Base-by-base conservation (phyloP, 208 protist genomes). In the Crithidia fasciculata region DNA sequence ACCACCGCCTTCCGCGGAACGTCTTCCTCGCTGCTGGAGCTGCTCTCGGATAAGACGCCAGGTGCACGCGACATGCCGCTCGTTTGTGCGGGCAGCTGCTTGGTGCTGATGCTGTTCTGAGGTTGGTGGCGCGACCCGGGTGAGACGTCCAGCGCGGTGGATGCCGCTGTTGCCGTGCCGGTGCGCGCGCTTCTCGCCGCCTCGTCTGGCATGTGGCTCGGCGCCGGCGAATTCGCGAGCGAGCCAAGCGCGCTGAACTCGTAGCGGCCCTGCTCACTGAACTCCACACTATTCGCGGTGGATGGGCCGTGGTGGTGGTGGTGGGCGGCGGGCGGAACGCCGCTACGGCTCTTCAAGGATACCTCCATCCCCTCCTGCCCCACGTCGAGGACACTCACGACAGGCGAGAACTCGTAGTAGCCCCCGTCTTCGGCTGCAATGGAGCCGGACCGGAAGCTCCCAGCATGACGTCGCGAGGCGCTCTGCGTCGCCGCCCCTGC, bases 191-290 rank as follows among this genome's bases (percentile, higher is more conserved):
- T 45, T 41, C 43, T 19, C 41, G 39, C 49, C 49, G 60, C 12
- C 3, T 71, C 64, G 16, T 77, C 64, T 15, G 57, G 44, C 18
- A 74, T 47, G 36, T 76, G 69, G 55, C 67, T 74, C 60, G 62
- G 39, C 9, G 57, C 67, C 8, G 78, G 73, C 19, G 78, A 79
- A 59, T 72, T 69, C 28, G 28, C 50, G 5, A 60, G 61, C n/a
- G 78, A 79, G 43, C 49, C 52, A 13, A 80, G 40, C 18, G 55
- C 53, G 47, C 78, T 76, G 69, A 73, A 80, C 50, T 49, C 71
- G 64, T 74, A 83, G 5, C 43, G 59, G 43, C 56, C 73, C 45
- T 75, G 63, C 5, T 80, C 72, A 47, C 73, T 83, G 50, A 49
- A 77, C 18, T 72, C 53, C 19, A 79, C 41, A 49, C 72, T 83